Percentiles rank a stretch among this genome's conserved stretches.
phyloP scores from a whole-genome alignment of 176 grass and related monocot genomes.

The Hordeum marinum region DNA sequence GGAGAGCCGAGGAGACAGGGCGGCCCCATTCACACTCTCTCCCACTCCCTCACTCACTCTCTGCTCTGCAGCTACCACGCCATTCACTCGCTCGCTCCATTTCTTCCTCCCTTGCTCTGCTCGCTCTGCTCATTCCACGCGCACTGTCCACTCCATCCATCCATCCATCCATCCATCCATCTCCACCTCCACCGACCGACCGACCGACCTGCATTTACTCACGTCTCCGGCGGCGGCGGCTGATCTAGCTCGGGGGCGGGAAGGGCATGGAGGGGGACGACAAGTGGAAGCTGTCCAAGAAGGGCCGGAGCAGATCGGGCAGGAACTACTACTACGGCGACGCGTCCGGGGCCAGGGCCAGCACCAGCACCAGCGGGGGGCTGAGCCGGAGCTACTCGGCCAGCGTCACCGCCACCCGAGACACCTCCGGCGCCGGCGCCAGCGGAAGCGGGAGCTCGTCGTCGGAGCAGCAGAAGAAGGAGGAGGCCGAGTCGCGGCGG shows the following conservation, averaged over 20 bases:
- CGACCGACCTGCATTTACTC: neutral
- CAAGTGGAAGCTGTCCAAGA: slow-evolving; percentile 55
- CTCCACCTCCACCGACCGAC: no score
- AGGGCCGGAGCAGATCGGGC: slow-evolving; percentile 49
- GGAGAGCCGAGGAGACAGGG: neutral
- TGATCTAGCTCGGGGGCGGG: neutral
- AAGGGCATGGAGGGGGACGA: slow-evolving; percentile 35
- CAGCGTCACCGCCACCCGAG: slow-evolving; percentile 23
- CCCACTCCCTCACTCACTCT: neutral
- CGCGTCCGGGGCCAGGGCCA: neutral
- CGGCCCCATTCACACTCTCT: neutral
- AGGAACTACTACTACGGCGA: slow-evolving; percentile 22
- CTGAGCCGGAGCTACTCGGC: slow-evolving; percentile 57
- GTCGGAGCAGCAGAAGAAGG: neutral
- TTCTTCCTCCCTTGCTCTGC: neutral
- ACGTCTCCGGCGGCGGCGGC: neutral
- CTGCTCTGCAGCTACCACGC: neutral
- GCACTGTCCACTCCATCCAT: neutral
- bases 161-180: neutral
- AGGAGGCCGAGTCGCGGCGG: neutral
- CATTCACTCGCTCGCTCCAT: no score
- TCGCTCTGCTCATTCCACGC: neutral
- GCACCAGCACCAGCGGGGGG: neutral
- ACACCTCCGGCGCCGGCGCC: neutral
- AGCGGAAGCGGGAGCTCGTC: neutral